Conservation (phyloP, 1,284 basidiomycete species). For the Phellinidium pouzarii region DNA sequence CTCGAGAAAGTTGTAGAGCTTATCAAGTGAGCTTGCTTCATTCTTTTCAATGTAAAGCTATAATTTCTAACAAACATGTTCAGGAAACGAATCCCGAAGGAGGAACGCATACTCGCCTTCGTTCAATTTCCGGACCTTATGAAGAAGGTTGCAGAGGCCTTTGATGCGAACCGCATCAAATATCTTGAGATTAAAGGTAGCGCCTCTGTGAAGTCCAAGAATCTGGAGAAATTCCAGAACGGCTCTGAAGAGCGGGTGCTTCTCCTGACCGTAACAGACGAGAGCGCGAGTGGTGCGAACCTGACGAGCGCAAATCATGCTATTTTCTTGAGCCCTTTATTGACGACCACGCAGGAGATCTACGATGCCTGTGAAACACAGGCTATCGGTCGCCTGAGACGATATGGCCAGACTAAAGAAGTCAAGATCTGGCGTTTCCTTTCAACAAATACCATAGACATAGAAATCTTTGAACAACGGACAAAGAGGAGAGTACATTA, state of each 20-base stretch:
- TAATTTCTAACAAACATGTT: slow-evolving; percentile 11
- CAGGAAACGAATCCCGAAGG: slow-evolving; percentile 61
- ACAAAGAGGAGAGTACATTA: slow-evolving; percentile 20
- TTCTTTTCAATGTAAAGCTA: neutral
- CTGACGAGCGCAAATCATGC: slow-evolving; percentile 91
- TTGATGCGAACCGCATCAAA: slow-evolving; percentile 63
- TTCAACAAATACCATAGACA: slow-evolving; percentile 80
- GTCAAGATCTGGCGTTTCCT: slow-evolving; percentile 81
- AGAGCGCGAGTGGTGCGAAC: slow-evolving; percentile 90
- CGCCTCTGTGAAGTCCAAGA: slow-evolving; percentile 71
- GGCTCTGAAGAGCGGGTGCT: slow-evolving; percentile 72
- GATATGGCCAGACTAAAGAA: slow-evolving; percentile 78
- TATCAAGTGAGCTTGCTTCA: slow-evolving; percentile 54
- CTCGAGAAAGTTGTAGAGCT: slow-evolving; percentile 78
- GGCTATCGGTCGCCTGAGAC: slow-evolving; percentile 81
- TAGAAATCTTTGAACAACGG: slow-evolving; percentile 63
- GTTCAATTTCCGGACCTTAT: slow-evolving; percentile 92
- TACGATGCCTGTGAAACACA: slow-evolving; percentile 87
- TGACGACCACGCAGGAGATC: slow-evolving; percentile 71
- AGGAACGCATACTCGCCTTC: slow-evolving; percentile 85
- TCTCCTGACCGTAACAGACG: slow-evolving; percentile 87
- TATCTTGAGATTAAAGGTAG: slow-evolving; percentile 81
- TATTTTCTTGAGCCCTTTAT: slow-evolving; percentile 88
- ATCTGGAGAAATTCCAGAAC: slow-evolving; percentile 79
- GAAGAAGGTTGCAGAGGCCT: slow-evolving; percentile 82